phyloP scores from a whole-genome alignment of 2,329 filamentous ascomycete genomes.

The Mycosphaerella arachidis region DNA sequence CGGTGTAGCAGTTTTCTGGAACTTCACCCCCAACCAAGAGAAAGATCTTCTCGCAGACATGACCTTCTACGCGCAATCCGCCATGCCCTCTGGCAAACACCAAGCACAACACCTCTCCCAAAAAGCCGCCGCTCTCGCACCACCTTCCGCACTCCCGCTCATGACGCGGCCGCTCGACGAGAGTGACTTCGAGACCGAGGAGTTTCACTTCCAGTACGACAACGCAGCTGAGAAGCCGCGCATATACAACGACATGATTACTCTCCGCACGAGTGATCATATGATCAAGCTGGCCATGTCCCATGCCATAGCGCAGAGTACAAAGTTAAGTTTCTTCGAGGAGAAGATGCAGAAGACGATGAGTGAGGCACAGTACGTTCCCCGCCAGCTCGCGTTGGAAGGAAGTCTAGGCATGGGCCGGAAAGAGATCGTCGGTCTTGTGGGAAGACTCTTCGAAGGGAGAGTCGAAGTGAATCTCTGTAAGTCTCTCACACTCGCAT shows the following conservation, averaged over 20 bases:
- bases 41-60: conserved; percentile 94
- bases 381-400: conserved; percentile 80
- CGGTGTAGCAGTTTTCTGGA: conserved; percentile 97
- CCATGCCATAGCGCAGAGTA: conserved; percentile 95
- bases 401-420: conserved; percentile 87
- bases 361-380: conserved; percentile 86
- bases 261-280: conserved; percentile 85
- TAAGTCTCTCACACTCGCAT: conserved; percentile 51
- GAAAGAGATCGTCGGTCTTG: conserved; percentile 85
- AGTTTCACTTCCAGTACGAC: conserved; percentile 98
- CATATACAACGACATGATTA: conserved; percentile 99
- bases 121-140: conserved; percentile 26
- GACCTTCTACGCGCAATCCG: conserved; percentile 62
- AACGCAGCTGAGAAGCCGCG: conserved; percentile 77
- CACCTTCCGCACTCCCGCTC: conserved; percentile 55
- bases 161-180: conserved; percentile 77
- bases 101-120: conserved; percentile 18
- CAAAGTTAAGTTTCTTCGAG: conserved; percentile 92
- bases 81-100: conserved; percentile 17
- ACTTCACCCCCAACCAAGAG: conserved; percentile 92
- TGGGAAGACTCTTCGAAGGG: conserved; percentile 86
- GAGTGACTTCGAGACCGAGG: conserved; percentile 92
- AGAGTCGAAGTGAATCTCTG: conserved; percentile 96
- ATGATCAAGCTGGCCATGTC: conserved; percentile 99
- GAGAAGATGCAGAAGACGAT: conserved; percentile 94